Evolutionary conservation across 2,329 filamentous ascomycete species (phyloP).

Genomic region (Hysterium pulicare): DNA sequence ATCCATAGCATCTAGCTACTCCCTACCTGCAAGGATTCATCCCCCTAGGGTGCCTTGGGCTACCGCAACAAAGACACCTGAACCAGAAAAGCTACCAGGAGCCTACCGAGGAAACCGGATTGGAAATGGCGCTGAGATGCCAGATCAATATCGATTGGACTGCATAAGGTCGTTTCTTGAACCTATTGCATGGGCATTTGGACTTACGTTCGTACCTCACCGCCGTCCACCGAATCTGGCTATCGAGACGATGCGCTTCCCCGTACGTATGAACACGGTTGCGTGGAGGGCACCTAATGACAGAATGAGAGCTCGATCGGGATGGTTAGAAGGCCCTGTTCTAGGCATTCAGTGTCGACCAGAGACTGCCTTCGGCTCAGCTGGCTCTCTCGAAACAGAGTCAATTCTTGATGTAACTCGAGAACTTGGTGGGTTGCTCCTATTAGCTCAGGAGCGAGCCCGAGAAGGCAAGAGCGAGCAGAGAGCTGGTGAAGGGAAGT

Average conservation of each 20-base stretch:
- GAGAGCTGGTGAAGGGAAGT: slow-evolving; percentile 54
- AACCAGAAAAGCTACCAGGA: slow-evolving; percentile 23
- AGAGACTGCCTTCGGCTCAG: slow-evolving; percentile 51
- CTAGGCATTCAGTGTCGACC: slow-evolving; percentile 54
- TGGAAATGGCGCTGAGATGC: slow-evolving; percentile 57
- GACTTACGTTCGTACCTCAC: slow-evolving; percentile 50
- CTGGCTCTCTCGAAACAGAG: slow-evolving; percentile 25
- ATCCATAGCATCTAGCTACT: slow-evolving; percentile 18
- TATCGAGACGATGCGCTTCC: slow-evolving; percentile 51
- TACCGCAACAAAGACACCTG: slow-evolving; percentile 10
- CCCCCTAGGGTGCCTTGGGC: slow-evolving; percentile 27
- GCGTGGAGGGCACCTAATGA: slow-evolving; percentile 54
- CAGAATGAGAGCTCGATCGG: slow-evolving; percentile 49
- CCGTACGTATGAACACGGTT: slow-evolving; percentile 55
- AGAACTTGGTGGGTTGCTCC: slow-evolving; percentile 56
- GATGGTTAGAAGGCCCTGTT: slow-evolving; percentile 57
- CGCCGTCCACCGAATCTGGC: slow-evolving; percentile 47
- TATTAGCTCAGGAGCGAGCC: slow-evolving; percentile 59
- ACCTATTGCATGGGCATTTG: slow-evolving; percentile 57
- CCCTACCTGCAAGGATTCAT: slow-evolving; percentile 23
- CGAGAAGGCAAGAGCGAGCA: slow-evolving; percentile 52
- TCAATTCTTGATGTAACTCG: slow-evolving; percentile 52
- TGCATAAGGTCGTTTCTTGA: slow-evolving; percentile 56
- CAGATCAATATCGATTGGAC: slow-evolving; percentile 55
- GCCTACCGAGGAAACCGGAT: slow-evolving; percentile 58